These are phyloP conservation scores for Candida glaebosa DNA, from an alignment of 805 yeast species.

Conservation along the genomic window DNA sequence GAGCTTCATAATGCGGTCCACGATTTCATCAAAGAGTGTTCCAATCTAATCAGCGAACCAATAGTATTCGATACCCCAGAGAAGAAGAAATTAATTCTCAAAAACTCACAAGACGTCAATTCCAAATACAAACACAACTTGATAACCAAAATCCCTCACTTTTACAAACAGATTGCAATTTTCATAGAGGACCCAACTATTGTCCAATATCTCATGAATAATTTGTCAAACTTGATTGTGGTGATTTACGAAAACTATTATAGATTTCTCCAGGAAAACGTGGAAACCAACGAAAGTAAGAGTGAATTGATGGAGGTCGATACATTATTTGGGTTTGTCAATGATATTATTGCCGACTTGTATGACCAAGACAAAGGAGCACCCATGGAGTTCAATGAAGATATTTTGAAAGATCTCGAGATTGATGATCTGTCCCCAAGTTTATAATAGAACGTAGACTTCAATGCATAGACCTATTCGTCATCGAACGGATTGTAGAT, in stretches of 20 bases:
- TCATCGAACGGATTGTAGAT: slow-evolving; percentile 82
- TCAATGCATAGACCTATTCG: slow-evolving; percentile 47
- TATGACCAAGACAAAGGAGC: slow-evolving; percentile 17
- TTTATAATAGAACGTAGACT: too few relatives aligned
- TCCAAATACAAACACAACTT: slow-evolving; percentile 47
- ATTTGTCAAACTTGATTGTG: slow-evolving; percentile 46
- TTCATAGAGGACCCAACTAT: slow-evolving; percentile 56
- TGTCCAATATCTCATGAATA: slow-evolving; percentile 26
- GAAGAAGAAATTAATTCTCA: slow-evolving; percentile 15
- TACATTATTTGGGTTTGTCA: slow-evolving; percentile 49
- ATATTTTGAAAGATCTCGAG: slow-evolving; percentile 21
- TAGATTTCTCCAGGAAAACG: slow-evolving; percentile 21
- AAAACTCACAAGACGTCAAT: slow-evolving; percentile 27
- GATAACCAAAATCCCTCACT: slow-evolving; percentile 52
- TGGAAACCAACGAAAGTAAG: slow-evolving; percentile 17
- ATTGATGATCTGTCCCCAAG: slow-evolving; percentile 4
- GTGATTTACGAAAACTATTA: slow-evolving; percentile 57
- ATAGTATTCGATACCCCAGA: slow-evolving; percentile 14
- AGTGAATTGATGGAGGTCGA: slow-evolving; percentile 62
- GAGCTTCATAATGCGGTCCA: slow-evolving; percentile 71
- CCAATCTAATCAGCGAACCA: slow-evolving; percentile 46
- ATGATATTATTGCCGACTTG: slow-evolving; percentile 26
- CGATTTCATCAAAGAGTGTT: slow-evolving; percentile 55
- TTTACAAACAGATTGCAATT: slow-evolving; percentile 47
- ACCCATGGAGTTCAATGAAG: slow-evolving; percentile 20